Base-by-base conservation (phyloP, 371 early-diverging fungal genomes). In the Saksenaea oblongispora region DNA sequence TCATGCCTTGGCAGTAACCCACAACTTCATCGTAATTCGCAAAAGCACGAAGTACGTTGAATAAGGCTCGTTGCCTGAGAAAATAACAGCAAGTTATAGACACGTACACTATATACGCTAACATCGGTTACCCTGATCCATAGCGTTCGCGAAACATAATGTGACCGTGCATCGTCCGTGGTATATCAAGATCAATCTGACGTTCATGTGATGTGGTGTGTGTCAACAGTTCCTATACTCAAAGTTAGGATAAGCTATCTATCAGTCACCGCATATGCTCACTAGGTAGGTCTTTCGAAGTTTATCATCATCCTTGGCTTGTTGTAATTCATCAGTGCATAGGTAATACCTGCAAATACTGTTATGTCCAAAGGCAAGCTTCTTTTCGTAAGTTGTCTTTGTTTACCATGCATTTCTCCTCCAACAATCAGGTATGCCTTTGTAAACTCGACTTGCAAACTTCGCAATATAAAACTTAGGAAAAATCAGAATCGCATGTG, bases 1-100 rank as follows among this genome's bases (percentile, higher is more conserved):
- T 86, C 80, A 97, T 89, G 8, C 97, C 97, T 82, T 98, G 97
- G 69, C 97, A 97, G 72, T 97, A 93, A 5, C 98, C 97, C 22
- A 97, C 91, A 59, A 91, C 92, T 17, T 79, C 61, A 74, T 97
- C 96, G 58, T 89, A 94, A 61, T 89, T 76, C 13, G 94, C 85
- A 73, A 95, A 97, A 5, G 95, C 95, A 35, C 93, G 90, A 57
- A 95, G 77, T 3, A 98, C 92, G 62, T 91, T 90, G 67, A 91
- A 95, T 58, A 98, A 73, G 2, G 83, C 66, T 41, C 84, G 70
- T 71, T 89, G 89, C 1, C 88, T 86, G 26, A 44, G 35, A 3
- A 37, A 1, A 37, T 36, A 44, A 5, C 2, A 11, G 51, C 18
- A 13, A 42, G 47, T 27, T 22, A 31, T 51, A 26, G 56, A 31